Percentiles rank a stretch among this genome's conserved stretches.
phyloP scores from a whole-genome alignment of 208 protist genomes.

The Jaenimonas drosophilae region DNA sequence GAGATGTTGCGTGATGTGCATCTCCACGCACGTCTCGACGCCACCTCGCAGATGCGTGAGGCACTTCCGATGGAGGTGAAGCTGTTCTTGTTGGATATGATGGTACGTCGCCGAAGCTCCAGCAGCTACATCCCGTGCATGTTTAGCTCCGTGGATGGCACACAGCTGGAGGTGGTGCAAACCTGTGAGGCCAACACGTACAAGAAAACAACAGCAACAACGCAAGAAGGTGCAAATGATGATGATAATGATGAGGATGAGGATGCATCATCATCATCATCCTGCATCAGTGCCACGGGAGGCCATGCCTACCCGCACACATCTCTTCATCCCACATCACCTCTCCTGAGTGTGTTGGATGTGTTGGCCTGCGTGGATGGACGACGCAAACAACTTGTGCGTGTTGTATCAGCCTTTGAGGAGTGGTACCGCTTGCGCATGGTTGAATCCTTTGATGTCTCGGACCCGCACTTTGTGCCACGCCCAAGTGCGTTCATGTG shows the following conservation, averaged over 20 bases:
- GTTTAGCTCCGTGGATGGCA: neutral
- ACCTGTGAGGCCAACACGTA: no score
- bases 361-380: constrained; percentile 30
- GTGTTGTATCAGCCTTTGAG: constrained; percentile 46
- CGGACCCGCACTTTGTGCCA: constrained; percentile 3
- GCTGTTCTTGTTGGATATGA: constrained; percentile 29
- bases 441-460: constrained; percentile 43
- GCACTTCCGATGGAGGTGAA: constrained; percentile 24
- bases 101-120: constrained; percentile 9
- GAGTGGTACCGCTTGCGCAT: constrained; percentile 73
- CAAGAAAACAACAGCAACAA: no score
- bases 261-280: no score
- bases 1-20: constrained; percentile 13
- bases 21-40: constrained; percentile 9
- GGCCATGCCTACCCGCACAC: no score
- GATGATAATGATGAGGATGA: neutral
- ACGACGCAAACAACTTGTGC: constrained; percentile 21
- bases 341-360: constrained; percentile 15
- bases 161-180: neutral
- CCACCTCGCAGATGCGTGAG: constrained; percentile 11
- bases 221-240: neutral
- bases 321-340: no score
- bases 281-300: neutral
- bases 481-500: no score
- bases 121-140: constrained; percentile 29